Percentiles rank a stretch among this genome's conserved stretches.
Conservation (phyloP, 106 monocot genomes). For the Dendrobium huoshanense region DNA sequence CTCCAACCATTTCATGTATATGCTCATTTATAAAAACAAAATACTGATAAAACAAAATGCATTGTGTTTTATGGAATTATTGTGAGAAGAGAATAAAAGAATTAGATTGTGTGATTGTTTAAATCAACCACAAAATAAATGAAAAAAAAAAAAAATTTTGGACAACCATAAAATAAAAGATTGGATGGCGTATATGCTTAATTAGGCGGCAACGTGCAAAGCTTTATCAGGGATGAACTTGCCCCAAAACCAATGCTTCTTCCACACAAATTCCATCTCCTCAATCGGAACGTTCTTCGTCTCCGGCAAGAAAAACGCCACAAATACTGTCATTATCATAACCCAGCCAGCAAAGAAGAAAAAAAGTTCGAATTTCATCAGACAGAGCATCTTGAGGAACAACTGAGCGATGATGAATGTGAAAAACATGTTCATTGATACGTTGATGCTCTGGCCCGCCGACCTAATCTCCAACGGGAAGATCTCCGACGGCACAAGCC, state of each 20-base stretch:
- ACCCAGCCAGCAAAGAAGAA: conserved; percentile 31
- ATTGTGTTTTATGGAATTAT: too few relatives aligned
- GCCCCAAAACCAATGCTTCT: conserved; percentile 26
- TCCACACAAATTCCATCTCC: conserved; percentile 37
- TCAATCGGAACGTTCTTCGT: conserved; percentile 62
- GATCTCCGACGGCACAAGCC: conserved; percentile 24
- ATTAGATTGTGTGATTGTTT: too few relatives aligned
- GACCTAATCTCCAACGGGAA: conserved; percentile 25
- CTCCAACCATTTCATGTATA: too few relatives aligned
- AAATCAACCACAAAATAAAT: too few relatives aligned
- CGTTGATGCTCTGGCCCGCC: conserved; percentile 27
- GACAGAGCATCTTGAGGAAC: conserved; percentile 24
- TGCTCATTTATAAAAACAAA: too few relatives aligned
- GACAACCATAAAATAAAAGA: too few relatives aligned
- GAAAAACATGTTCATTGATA: conserved; percentile 25
- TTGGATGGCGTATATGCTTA: too few relatives aligned
- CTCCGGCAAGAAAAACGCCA: conserved; percentile 36
- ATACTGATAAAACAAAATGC: too few relatives aligned
- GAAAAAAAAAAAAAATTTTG: too few relatives aligned
- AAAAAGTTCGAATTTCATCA: conserved; percentile 28
- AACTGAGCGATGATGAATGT: conserved; percentile 27
- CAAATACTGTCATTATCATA: conserved; percentile 20
- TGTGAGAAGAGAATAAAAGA: too few relatives aligned
- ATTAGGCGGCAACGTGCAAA: neutral
- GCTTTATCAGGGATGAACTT: conserved; percentile 9